Evolutionary conservation across 2,329 filamentous ascomycete genomes (phyloP), one percentile per base, ranked within the genome.

Genomic region (Cylindrodendrum hubeiense): DNA sequence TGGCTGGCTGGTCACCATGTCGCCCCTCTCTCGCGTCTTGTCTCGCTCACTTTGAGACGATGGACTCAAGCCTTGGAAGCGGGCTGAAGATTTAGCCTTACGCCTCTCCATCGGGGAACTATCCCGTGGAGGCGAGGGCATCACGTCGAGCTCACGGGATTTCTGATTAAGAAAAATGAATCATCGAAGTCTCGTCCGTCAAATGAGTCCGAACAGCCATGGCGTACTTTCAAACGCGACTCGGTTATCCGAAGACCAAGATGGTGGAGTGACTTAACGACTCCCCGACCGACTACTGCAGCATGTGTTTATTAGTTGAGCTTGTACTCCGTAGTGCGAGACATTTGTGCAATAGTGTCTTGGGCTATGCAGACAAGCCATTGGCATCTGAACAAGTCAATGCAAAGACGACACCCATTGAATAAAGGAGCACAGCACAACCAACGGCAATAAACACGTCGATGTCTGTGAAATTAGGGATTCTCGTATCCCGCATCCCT

Each of bases 71-170:
- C 60, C 58, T 61, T 33, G 34, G 52, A 66, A 37, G 54, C 49
- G 43, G 60, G 57, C 60, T 65, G 41, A 67, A 67, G 56, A 63
- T 59, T 70, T 61, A 69, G 68, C 54, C 57, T 69, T 62, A 49
- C 54, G 52, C 64, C 54, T 69, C 60, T 65, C 52, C n/a, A 37
- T 52, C 47, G 41, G 41, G 59, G 28, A 63, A 44, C 39, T 66
- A 47, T 37, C 46, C 47, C 49, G 61, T 55, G 61, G 57, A 55
- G 56, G 59, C 52, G 47, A 37, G 43, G 30, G 4, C 34, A 64
- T 56, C 65, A 56, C 67, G 26, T 39, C 44, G 47, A 60, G 34
- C 61, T 67, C 52, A 55, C 58, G 65, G 47, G 62, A 54, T 64
- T 39, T 26, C 41, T 37, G 34, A 33, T 5, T 41, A 41, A 12